phyloP scores from a whole-genome alignment of 441 rosid species.

The Syzygium malaccense region DNA sequence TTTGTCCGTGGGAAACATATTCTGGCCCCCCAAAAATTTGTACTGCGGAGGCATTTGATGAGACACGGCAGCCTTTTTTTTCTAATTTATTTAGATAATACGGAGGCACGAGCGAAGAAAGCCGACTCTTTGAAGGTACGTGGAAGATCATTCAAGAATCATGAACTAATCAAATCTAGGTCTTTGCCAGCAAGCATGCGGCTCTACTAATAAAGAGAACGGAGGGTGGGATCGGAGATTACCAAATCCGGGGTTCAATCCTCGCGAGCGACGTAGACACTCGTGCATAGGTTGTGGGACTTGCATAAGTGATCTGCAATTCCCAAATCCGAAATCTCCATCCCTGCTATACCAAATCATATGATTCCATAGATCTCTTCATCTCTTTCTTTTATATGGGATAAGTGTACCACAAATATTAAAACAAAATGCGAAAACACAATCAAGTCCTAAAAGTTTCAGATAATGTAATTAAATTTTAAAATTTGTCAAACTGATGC shows the following conservation, averaged over 20 bases:
- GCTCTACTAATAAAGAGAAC: no score
- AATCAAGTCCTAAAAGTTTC: neutral
- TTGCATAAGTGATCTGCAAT: neutral
- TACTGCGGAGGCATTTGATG: neutral
- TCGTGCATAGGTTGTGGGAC: neutral
- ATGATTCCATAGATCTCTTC: neutral
- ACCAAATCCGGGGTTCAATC: no score
- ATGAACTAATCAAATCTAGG: neutral
- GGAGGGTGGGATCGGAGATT: accelerated
- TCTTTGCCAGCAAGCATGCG: neutral
- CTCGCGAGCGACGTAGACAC: no score
- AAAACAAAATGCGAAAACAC: accelerated
- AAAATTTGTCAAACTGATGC: neutral
- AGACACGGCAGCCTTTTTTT: neutral
- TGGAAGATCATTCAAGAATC: neutral
- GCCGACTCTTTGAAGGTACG: neutral
- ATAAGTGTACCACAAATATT: neutral
- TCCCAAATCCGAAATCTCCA: neutral
- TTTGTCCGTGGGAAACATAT: neutral
- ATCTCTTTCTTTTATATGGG: neutral
- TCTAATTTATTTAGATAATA: neutral
- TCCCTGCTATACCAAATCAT: neutral
- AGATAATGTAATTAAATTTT: neutral
- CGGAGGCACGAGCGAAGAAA: neutral
- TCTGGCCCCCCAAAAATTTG: neutral